phyloP scores from a whole-genome alignment of 106 monocot genomes.

The Vanilla planifolia region DNA sequence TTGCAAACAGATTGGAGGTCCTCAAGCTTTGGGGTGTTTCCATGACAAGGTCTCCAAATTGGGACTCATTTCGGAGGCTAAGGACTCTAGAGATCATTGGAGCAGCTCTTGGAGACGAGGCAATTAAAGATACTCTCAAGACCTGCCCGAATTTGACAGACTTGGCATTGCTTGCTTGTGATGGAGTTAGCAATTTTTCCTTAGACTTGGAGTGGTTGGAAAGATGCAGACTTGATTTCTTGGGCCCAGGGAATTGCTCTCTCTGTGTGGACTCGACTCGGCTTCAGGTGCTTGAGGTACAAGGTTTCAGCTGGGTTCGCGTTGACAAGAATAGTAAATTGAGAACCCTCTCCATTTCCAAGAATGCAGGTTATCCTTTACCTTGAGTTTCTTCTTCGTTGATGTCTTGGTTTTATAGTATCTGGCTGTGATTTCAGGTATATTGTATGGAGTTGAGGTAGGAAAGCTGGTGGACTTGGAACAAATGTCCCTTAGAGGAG shows the following conservation, averaged over 20 bases:
- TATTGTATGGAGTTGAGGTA: constrained; percentile 50
- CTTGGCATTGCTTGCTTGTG: constrained; percentile 79
- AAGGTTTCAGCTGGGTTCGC: constrained; percentile 66
- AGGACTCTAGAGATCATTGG: constrained; percentile 62
- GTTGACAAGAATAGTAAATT: constrained; percentile 35
- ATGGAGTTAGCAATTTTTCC: constrained; percentile 32
- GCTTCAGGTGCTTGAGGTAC: constrained; percentile 20
- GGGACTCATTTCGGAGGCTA: constrained; percentile 37
- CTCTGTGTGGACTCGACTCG: constrained; percentile 41
- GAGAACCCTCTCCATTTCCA: constrained; percentile 45
- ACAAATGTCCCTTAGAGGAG: constrained; percentile 49
- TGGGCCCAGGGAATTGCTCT: constrained; percentile 33
- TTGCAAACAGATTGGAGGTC: constrained; percentile 36
- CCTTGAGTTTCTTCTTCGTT: too few relatives aligned
- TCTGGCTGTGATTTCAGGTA: constrained; percentile 24
- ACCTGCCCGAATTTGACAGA: constrained; percentile 66
- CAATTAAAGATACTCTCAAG: constrained; percentile 26
- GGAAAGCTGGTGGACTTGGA: constrained; percentile 58
- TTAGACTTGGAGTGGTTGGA: constrained; percentile 46
- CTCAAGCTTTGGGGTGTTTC: constrained; percentile 82
- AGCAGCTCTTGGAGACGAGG: constrained; percentile 34
- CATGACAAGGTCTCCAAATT: constrained; percentile 41
- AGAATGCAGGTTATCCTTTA: constrained; percentile 39
- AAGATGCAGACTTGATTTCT: constrained; percentile 76
- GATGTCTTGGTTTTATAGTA: not conserved